Percentiles rank a stretch among this genome's conserved stretches.
Conservation (phyloP, 176 grass and related monocot species). For the Zea luxurians region DNA sequence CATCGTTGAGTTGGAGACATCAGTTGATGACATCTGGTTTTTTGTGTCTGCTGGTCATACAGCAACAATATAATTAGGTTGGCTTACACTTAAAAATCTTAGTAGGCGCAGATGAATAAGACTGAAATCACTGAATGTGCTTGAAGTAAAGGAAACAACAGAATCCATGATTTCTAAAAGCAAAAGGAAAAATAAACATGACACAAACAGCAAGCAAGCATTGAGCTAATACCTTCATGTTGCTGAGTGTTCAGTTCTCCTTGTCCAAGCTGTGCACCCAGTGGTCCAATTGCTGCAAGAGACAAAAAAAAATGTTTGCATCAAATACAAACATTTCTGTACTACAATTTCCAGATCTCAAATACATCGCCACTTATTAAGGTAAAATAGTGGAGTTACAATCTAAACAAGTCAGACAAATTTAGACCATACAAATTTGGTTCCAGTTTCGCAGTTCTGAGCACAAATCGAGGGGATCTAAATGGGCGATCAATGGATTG, state of each 20-base stretch:
- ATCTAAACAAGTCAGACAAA: background rate
- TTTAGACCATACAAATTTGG: background rate
- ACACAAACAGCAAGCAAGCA: slow-evolving; percentile 22
- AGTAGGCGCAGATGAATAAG: slow-evolving; percentile 21
- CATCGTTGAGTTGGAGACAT: slow-evolving; percentile 39
- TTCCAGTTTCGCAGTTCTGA: background rate
- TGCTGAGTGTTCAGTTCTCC: slow-evolving; percentile 42
- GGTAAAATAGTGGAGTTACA: background rate
- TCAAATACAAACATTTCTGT: slow-evolving; percentile 22
- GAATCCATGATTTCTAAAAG: background rate
- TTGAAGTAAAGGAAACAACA: slow-evolving; percentile 31
- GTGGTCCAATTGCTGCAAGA: slow-evolving; percentile 31
- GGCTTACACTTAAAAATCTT: background rate
- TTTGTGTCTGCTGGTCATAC: slow-evolving; percentile 40
- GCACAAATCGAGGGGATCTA: background rate
- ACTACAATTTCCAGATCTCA: slow-evolving; percentile 15
- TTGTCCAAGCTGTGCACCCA: slow-evolving; percentile 39
- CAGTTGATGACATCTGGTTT: slow-evolving; percentile 42
- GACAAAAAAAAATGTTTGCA: slow-evolving; percentile 17
- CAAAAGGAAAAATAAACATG: background rate
- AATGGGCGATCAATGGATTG: background rate
- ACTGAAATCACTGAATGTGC: slow-evolving; percentile 9
- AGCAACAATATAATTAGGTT: slow-evolving; percentile 25
- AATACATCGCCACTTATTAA: background rate
- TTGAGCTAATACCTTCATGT: slow-evolving; percentile 45